phyloP scores from a whole-genome alignment of 1,139 yeast genomes.

The Magnusiomyces starmeri region DNA sequence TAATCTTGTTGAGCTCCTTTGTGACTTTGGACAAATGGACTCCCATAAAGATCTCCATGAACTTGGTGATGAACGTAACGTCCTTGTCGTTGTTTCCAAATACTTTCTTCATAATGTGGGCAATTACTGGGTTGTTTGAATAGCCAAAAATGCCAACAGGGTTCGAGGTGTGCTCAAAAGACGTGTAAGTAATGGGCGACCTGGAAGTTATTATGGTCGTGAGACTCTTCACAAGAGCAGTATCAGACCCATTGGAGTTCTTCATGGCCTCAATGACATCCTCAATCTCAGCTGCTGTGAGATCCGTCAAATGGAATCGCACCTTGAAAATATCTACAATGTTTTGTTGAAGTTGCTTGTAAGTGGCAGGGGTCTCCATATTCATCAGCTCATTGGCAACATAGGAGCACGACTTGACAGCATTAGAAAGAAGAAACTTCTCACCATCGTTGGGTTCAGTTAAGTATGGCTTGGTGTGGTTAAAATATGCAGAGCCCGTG shows the following conservation, averaged over 20 bases:
- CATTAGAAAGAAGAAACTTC: no score
- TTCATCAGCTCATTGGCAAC: constrained; percentile 39
- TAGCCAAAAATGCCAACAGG: not conserved
- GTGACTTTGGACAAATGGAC: not conserved
- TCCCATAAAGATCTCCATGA: not conserved
- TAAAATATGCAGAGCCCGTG: no score
- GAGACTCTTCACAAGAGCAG: no score
- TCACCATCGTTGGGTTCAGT: no score
- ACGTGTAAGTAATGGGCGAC: not conserved
- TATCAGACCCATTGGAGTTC: not conserved
- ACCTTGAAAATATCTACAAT: constrained; percentile 44
- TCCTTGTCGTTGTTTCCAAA: not conserved
- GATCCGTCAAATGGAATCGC: constrained; percentile 56
- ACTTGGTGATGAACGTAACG: not conserved
- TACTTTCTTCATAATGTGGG: not conserved
- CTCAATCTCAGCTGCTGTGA: constrained; percentile 43
- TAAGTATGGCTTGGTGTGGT: no score
- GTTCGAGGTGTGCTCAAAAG: not conserved
- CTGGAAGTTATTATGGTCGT: not conserved
- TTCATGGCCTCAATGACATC: constrained; percentile 21
- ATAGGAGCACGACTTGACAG: constrained; percentile 68
- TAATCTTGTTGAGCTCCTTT: not conserved
- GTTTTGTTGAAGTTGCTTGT: constrained; percentile 40
- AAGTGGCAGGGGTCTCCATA: constrained; percentile 26
- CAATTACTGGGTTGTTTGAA: not conserved